Evolutionary conservation across 1,284 basidiomycete genomes (phyloP).

Genomic region (Flammula alnicola): DNA sequence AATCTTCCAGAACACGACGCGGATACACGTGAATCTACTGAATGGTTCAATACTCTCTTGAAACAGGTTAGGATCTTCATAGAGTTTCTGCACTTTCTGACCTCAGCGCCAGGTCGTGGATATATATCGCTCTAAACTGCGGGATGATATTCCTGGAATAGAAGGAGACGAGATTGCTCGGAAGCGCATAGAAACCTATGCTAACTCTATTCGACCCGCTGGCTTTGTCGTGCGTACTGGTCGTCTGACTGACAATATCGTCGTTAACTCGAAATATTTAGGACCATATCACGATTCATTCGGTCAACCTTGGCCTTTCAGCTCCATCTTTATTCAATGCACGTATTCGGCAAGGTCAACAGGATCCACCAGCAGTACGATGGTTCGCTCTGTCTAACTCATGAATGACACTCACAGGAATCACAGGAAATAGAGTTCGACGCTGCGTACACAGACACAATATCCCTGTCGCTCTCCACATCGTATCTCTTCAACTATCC

Average conservation of each 20-base stretch:
- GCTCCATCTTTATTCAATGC: conserved; percentile 71
- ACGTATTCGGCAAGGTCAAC: conserved; percentile 39
- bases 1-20: conserved; percentile 26
- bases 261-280: conserved; percentile 31
- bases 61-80: conserved; percentile 52
- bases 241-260: background rate
- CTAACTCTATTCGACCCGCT: conserved; percentile 69
- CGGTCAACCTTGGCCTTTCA: conserved; percentile 71
- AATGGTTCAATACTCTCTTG: conserved; percentile 77
- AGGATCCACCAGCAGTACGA: conserved; percentile 22
- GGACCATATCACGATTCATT: conserved; percentile 79
- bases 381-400: conserved; percentile 9
- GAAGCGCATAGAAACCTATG: conserved; percentile 69
- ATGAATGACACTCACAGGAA: conserved; percentile 14
- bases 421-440: conserved; percentile 66
- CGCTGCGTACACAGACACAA: conserved; percentile 68
- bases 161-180: conserved; percentile 78
- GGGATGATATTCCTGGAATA: conserved; percentile 59
- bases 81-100: conserved; percentile 8
- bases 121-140: conserved; percentile 73
- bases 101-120: conserved; percentile 56
- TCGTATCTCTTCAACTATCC: conserved; percentile 86
- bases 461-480: conserved; percentile 80
- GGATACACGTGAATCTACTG: conserved; percentile 58
- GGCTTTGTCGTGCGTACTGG: conserved; percentile 62